These are phyloP conservation scores for Mycotypha africana DNA, from an alignment of 371 early-diverging fungal genomes.

Conservation along the genomic window DNA sequence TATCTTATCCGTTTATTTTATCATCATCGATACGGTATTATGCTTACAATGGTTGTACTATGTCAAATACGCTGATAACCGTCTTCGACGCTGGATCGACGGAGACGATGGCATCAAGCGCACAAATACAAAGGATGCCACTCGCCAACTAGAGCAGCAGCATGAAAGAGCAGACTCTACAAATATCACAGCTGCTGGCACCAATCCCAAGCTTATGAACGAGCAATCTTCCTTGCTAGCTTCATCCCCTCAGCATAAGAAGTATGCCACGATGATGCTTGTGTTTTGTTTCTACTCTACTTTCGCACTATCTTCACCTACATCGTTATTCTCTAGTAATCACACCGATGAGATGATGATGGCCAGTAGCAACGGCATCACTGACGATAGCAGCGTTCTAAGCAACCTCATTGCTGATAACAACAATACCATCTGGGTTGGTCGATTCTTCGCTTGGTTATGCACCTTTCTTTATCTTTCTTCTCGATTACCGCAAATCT, in stretches of 20 bases:
- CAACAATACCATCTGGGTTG: conserved; percentile 32
- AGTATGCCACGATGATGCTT: conserved; percentile 14
- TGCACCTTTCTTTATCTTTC: conserved; percentile 65
- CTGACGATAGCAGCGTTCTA: neutral
- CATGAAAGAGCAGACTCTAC: neutral
- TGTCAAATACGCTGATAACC: conserved; percentile 31
- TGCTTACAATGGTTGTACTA: conserved; percentile 44
- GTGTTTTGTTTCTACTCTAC: conserved; percentile 10
- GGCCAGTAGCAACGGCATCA: neutral
- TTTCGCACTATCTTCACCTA: neutral
- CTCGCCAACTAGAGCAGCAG: neutral
- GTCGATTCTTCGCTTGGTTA: conserved; percentile 60
- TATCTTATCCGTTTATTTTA: conserved; percentile 36
- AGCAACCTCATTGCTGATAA: neutral
- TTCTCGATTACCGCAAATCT: conserved; percentile 67
- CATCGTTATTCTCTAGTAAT: conserved; percentile 1
- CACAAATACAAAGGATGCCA: neutral
- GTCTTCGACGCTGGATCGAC: conserved; percentile 29
- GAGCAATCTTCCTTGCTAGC: conserved; percentile 12
- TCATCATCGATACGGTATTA: conserved; percentile 32
- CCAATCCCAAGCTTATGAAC: conserved; percentile 5
- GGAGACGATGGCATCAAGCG: conserved; percentile 11
- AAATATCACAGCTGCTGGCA: conserved; percentile 4
- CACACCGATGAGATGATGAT: neutral
- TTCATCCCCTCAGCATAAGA: conserved; percentile 8